Evolutionary conservation across 2,329 filamentous ascomycete genomes (phyloP), one percentile per base, ranked within the genome.

Genomic region (Colletotrichum sp.): DNA sequence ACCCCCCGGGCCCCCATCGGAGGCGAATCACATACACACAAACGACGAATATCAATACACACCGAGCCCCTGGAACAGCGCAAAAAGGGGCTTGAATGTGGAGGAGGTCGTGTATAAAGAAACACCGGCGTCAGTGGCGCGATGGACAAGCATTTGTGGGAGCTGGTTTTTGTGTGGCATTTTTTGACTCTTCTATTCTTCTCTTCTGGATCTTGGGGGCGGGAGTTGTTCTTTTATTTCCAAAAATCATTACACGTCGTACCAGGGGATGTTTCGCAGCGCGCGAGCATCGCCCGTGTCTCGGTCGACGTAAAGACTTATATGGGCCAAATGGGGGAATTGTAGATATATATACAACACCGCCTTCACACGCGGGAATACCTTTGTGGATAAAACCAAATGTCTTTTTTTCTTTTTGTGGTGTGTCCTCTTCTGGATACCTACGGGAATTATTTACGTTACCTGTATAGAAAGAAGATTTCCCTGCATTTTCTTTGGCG

Each of bases 81-180:
- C n/a, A 43, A 13, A 16, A 34, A 48, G 36, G 18, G 48, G 43
- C 34, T 68, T 3, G 28, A 1, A 1, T 52, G 43, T 52, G 43
- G 43, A 52, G 18, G 28, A 34, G 28, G 74, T 71, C 65, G 70
- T 76, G 74, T 76, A 76, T 66, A 76, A 76, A 76, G 71, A 59
- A 64, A 48, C 30, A 76, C 74, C 70, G 74, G 74, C 74, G 74
- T 76, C 74, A 65, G 65, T n/a, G 74, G 70, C 71, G 71, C 59
- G 74, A 76, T 76, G 70, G 74, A 65, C 43, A 76, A 63, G 48
- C 52, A 36, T 36, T 65, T 74, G 48, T 66, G 34, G 64, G 59
- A 74, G 74, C 70, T 69, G 71, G 74, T 32, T 69, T 71, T 74
- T 52, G n/a, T 48, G 64, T 76, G 64, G 64, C 71, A 68, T 60